Conservation (phyloP, 2,329 filamentous ascomycete species). For the Dryadomyces quercus-mongolicae region DNA sequence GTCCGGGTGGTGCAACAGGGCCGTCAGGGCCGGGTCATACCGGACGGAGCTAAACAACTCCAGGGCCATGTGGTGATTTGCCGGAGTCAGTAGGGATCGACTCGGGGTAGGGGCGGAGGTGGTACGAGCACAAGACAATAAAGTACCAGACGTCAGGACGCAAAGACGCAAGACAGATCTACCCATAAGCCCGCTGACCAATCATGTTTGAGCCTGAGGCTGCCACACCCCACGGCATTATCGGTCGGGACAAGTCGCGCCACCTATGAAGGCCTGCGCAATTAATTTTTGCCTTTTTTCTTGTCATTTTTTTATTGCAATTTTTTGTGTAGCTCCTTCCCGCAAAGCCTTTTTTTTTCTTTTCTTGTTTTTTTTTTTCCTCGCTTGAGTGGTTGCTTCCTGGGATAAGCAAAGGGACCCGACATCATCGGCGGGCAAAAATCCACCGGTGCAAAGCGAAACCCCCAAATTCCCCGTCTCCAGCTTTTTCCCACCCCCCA, state of each 20-base stretch:
- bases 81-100: slow-evolving; percentile 11
- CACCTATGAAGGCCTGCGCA: not conserved
- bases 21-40: slow-evolving; percentile 49
- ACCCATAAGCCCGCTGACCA: slow-evolving; percentile 2
- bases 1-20: slow-evolving; percentile 23
- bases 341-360: slow-evolving; percentile 8
- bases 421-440: slow-evolving; percentile 13
- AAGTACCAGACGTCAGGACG: too few species aligned
- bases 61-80: slow-evolving; percentile 29
- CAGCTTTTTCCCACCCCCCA: not conserved
- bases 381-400: too few species aligned
- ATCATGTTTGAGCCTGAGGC: slow-evolving; percentile 12
- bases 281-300: not conserved
- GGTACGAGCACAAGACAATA: too few species aligned
- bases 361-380: too few species aligned
- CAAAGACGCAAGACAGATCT: too few species aligned
- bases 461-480: not conserved
- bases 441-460: slow-evolving; percentile 1
- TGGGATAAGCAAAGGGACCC: slow-evolving; percentile 1
- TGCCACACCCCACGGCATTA: not conserved
- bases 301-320: not conserved
- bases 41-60: slow-evolving; percentile 60
- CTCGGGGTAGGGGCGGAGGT: too few species aligned
- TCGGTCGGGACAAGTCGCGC: not conserved
- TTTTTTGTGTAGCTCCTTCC: slow-evolving; percentile 13